Evolutionary conservation across 768 basidiomycete genomes (phyloP).

Genomic region (Panus rudis): DNA sequence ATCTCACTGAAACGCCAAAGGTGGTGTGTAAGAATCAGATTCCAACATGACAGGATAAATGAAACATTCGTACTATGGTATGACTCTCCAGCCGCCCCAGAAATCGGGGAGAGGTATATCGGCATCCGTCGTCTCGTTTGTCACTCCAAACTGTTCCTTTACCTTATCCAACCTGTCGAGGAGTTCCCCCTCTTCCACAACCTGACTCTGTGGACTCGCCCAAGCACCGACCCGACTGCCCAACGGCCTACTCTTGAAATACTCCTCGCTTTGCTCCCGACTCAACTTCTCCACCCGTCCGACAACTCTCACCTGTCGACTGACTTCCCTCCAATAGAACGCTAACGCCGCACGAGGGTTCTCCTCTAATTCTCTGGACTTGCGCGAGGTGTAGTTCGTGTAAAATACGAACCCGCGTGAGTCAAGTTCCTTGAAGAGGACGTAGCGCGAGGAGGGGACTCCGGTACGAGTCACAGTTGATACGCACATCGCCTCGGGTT

Average conservation of each 20-base stretch:
- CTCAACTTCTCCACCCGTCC: constrained; percentile 79
- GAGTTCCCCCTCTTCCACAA: constrained; percentile 70
- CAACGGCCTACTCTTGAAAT: constrained; percentile 76
- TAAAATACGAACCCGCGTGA: constrained; percentile 87
- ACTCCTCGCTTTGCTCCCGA: constrained; percentile 68
- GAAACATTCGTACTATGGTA: constrained; percentile 62
- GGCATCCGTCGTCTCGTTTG: constrained; percentile 27
- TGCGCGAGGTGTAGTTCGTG: constrained; percentile 95
- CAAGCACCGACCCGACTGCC: constrained; percentile 88
- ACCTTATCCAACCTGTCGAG: constrained; percentile 51
- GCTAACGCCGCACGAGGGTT: constrained; percentile 80
- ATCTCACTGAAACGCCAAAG: constrained; percentile 66
- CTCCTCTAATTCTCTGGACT: constrained; percentile 69
- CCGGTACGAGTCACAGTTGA: constrained; percentile 66
- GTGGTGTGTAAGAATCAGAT: constrained; percentile 3
- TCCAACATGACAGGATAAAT: not conserved
- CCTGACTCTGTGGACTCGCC: constrained; percentile 84
- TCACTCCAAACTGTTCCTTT: constrained; percentile 47
- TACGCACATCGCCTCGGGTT: constrained; percentile 88
- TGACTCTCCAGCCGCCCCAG: constrained; percentile 95
- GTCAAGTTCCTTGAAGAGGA: constrained; percentile 90
- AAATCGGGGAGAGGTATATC: constrained; percentile 77
- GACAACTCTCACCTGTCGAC: constrained; percentile 74
- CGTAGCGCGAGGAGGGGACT: constrained; percentile 82
- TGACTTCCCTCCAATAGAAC: constrained; percentile 89